Evolutionary conservation across 208 protist genomes (phyloP), one percentile per base, ranked within the genome.

Genomic region (Zelonia costaricensis): DNA sequence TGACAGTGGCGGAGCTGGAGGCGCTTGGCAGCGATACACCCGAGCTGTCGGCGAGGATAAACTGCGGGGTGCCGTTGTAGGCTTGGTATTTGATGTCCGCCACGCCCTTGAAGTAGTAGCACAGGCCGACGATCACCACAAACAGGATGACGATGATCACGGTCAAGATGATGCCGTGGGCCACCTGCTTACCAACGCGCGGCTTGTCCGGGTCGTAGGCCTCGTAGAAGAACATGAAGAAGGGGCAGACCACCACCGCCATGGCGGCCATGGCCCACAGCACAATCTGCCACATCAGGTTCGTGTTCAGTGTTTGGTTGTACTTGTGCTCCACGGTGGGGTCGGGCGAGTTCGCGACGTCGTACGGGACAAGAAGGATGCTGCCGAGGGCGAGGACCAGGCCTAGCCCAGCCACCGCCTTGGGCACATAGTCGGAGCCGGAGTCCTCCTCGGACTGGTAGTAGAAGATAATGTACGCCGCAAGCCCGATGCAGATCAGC

Each of bases 141-240:
- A 93, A 91, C 13, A 90, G 56, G 25, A 63, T 46, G 47, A 80
- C 74, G n/a, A 92, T 65, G 45, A 79, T 51, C 12, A 91, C 62
- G 13, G 92, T 83, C 27, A 71, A 78, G 47, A 98, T 97, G n/a
- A 79, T 55, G 46, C 42, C 74, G 53, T 64, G 93, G 62, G 54
- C 65, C 59, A 82, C 62, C 54, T 92, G 86, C 59, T 74, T 85
- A 3, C 45, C 56, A 0, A 72, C n/a, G 20, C 64, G 59, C 15
- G 84, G 76, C 31, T 91, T 80, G 10, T 96, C 87, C 0, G 90
- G 88, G 60, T 98, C 95, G 35, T 88, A 90, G 23, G 92, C 87
- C 72, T 98, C 92, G 61, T 98, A 98, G 61, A 91, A 98, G 52
- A 97, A 98, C 64, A 96, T 85, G 13, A 82, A 69, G 49, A 97